Conservation (phyloP, 768 basidiomycete genomes). For the Grammothele lineata region DNA sequence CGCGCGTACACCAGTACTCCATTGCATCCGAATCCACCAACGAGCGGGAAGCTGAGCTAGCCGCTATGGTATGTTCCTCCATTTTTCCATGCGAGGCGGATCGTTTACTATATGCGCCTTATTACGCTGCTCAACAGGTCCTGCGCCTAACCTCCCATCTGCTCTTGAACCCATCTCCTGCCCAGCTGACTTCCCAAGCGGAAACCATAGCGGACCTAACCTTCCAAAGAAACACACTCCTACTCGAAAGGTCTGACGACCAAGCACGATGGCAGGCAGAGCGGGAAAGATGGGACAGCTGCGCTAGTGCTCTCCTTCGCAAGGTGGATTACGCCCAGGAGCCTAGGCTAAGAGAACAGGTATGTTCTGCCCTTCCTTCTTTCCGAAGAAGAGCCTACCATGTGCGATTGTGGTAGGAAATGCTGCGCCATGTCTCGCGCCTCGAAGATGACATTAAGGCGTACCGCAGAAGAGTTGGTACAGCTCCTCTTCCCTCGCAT, state of each 20-base stretch:
- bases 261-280: constrained; percentile 60
- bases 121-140: constrained; percentile 14
- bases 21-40: constrained; percentile 22
- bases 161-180: constrained; percentile 22
- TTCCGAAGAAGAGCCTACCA: no score
- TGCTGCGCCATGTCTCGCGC: constrained; percentile 44
- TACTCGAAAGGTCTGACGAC: constrained; percentile 51
- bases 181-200: constrained; percentile 55
- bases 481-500: not conserved
- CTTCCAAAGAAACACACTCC: constrained; percentile 54
- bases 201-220: constrained; percentile 52
- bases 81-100: not conserved
- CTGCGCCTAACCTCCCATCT: constrained; percentile 14
- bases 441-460: constrained; percentile 59
- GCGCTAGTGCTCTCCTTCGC: constrained; percentile 60
- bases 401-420: no score
- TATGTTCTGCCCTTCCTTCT: not conserved
- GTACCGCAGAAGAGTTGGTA: constrained; percentile 55
- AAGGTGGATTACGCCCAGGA: constrained; percentile 40
- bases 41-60: constrained; percentile 41
- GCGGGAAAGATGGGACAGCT: constrained; percentile 59
- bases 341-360: constrained; percentile 8
- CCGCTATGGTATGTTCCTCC: constrained; percentile 13
- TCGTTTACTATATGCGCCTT: not conserved
- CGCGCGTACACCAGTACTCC: constrained; percentile 42